Evolutionary conservation across 108 stramenopile species (phyloP), one percentile per base, ranked within the genome.

Genomic region (Discostella stelligeroides): DNA sequence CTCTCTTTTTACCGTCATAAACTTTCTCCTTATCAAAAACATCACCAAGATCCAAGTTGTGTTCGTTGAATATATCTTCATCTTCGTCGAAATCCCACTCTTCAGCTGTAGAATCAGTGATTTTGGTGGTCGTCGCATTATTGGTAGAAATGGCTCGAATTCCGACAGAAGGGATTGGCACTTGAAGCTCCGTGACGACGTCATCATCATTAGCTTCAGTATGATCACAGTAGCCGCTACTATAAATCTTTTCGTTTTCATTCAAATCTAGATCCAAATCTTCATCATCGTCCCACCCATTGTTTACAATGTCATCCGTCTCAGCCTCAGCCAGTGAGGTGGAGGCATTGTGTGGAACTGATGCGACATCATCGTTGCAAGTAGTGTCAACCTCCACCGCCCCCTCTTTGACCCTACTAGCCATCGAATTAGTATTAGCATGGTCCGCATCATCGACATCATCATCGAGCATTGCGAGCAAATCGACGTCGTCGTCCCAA

Each of bases 401-500:
- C 40, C 1, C 55, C 23, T 27, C 39, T 18, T 57, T 27, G 7
- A 17, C 7, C 24, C n/a, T 30, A 27, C 9, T 30, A 28, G 11
- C 0, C n/a, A 17, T 27, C 30, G 61, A 0, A 11, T 15, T 15
- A n/a, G 2, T 49, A 42, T 49, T 17, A 25, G 28, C 42, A 14
- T 46, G n/a, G n/a, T n/a, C n/a, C n/a, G n/a, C 61, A 24, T 48
- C 34, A 13, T n/a, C 34, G 28, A 30, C 55, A 23, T 49, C 73
- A 20, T 60, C 66, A 21, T 68, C 66, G 60, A 75, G 74, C 60
- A 75, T 68, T 13, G 41, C 66, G 59, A 64, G 34, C 24, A 75
- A 49, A 38, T 68, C 65, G 50, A 68, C 74, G 30, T 75, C 74
- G 56, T 67, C 74, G 60, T 75, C 74, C 74, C 74, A 75, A 14